Conservation (phyloP, 805 yeast species). For the Cyberlindnera mrakii region DNA sequence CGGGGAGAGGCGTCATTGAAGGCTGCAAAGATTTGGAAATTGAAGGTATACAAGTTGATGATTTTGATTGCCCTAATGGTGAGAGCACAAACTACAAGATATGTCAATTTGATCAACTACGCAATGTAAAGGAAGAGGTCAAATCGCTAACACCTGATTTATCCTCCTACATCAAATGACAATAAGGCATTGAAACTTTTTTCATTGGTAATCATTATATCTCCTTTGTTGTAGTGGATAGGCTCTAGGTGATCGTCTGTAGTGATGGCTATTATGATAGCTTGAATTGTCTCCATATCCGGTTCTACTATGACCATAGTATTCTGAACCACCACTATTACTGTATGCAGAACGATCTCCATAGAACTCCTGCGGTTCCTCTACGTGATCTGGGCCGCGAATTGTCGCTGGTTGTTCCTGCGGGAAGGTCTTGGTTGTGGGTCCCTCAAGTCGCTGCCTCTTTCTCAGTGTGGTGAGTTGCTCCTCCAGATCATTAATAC, state of each 20-base stretch:
- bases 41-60: constrained; percentile 13
- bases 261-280: background rate
- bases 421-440: no score
- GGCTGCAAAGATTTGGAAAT: constrained; percentile 10
- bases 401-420: background rate
- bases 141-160: no score
- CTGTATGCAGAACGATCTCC: background rate
- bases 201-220: background rate
- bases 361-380: constrained; percentile 2
- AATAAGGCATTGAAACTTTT: background rate
- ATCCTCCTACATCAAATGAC: no score
- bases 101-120: background rate
- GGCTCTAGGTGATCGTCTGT: background rate
- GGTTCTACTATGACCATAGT: background rate
- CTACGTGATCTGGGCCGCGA: constrained; percentile 1
- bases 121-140: no score
- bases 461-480: constrained; percentile 1
- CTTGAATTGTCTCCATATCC: background rate
- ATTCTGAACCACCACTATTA: background rate
- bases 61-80: constrained; percentile 21
- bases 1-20: constrained; percentile 18
- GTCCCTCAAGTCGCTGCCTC: background rate
- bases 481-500: constrained; percentile 4
- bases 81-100: constrained; percentile 10
- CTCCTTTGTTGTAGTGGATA: background rate